A percentile compares a stretch with the other conserved stretches of the same genome.
Evolutionary conservation across 371 early-diverging fungal genomes (phyloP).

Genomic region (Mucor velutinosus): DNA sequence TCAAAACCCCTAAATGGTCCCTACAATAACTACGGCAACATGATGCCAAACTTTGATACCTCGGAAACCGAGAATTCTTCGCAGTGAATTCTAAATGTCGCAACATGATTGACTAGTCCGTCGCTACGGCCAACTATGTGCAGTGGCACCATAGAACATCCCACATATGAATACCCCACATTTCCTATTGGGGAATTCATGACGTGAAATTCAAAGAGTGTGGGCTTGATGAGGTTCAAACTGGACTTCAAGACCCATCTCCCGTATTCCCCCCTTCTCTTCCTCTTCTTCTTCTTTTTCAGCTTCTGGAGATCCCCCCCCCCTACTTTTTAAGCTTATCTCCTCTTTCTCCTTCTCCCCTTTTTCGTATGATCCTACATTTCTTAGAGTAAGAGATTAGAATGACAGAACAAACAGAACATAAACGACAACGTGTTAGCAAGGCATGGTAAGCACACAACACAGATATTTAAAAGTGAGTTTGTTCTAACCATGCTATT

Average conservation of each 20-base stretch:
- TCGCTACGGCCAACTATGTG: neutral
- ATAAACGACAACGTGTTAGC: constrained; percentile 51
- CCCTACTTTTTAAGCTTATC: neutral
- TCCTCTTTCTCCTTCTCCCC: constrained; percentile 4
- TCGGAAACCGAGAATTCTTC: too few relatives aligned
- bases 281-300: constrained; percentile 1
- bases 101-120: neutral
- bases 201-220: constrained; percentile 8
- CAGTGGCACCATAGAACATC: too few relatives aligned
- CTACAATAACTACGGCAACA: too few relatives aligned
- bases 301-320: neutral
- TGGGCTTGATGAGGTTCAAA: neutral
- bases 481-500: neutral
- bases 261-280: neutral
- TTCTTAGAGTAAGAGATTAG: neutral
- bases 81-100: too few relatives aligned
- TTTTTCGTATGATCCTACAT: neutral
- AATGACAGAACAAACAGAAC: constrained; percentile 15
- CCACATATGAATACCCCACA: constrained; percentile 12
- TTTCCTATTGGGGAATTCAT: constrained; percentile 15
- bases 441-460: constrained; percentile 44
- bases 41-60: too few relatives aligned
- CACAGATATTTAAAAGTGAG: neutral
- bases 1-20: too few relatives aligned
- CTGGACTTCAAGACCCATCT: neutral